Conservation (phyloP, 768 basidiomycete species). For the Pleurotus tuber-regium region DNA sequence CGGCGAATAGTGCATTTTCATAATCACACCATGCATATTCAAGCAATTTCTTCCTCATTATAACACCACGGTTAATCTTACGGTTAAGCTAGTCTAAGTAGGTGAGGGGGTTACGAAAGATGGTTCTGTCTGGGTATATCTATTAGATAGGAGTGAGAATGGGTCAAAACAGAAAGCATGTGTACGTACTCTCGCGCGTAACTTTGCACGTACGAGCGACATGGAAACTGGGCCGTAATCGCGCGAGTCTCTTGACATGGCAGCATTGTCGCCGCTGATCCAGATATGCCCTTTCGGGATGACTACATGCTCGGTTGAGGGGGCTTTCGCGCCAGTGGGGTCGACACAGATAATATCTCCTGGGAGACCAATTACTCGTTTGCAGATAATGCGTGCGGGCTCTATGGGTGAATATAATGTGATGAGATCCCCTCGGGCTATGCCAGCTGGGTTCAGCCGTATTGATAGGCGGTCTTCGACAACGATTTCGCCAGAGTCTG, state of each 20-base stretch:
- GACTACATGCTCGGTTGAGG: slow-evolving; percentile 69
- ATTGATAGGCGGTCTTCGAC: slow-evolving; percentile 61
- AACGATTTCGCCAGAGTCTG: slow-evolving; percentile 53
- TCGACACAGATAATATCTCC: slow-evolving; percentile 90
- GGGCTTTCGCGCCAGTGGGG: slow-evolving; percentile 65
- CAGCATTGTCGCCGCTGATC: slow-evolving; percentile 88
- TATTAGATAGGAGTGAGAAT: slow-evolving; percentile 17
- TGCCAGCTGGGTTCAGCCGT: slow-evolving; percentile 43
- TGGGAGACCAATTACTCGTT: slow-evolving; percentile 86
- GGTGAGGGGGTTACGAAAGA: slow-evolving; percentile 42
- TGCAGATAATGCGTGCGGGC: slow-evolving; percentile 71
- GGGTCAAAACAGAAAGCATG: background rate
- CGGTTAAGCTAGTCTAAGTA: slow-evolving; percentile 34
- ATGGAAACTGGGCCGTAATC: slow-evolving; percentile 91
- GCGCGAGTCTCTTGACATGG: slow-evolving; percentile 83
- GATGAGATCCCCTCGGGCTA: slow-evolving; percentile 77
- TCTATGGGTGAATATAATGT: slow-evolving; percentile 68
- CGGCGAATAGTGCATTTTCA: too few species aligned
- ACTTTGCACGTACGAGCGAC: slow-evolving; percentile 66
- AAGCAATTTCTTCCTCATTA: too few species aligned
- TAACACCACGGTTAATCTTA: too few species aligned
- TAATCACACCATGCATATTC: too few species aligned
- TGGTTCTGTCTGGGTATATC: slow-evolving; percentile 45
- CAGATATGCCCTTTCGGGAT: slow-evolving; percentile 88
- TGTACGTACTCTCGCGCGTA: slow-evolving; percentile 59